phyloP scores from a whole-genome alignment of 768 basidiomycete species.

The Leccinum variicolor region DNA sequence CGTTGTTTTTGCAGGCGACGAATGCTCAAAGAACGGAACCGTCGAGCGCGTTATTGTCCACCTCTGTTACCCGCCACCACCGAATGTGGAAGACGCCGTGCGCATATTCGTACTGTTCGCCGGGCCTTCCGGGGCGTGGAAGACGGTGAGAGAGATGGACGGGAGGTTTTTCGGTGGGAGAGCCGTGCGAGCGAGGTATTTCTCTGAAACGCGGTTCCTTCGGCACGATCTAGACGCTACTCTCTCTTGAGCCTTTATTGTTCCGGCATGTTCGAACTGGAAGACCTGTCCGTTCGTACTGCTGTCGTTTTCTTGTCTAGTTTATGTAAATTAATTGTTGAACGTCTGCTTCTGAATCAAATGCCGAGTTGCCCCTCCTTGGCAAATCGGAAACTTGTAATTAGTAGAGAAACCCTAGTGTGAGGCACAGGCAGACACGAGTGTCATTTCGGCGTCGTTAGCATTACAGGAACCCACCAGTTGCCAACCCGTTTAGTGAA shows the following conservation, averaged over 20 bases:
- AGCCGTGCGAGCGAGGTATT: slow-evolving; percentile 79
- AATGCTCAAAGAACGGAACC: slow-evolving; percentile 87
- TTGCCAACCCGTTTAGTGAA: not conserved
- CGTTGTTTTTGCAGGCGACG: slow-evolving; percentile 58
- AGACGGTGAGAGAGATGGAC: slow-evolving; percentile 89
- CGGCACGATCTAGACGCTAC: slow-evolving; percentile 48
- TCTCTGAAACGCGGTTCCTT: slow-evolving; percentile 56
- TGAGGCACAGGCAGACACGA: no score
- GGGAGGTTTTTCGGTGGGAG: slow-evolving; percentile 91
- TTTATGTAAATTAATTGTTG: not conserved
- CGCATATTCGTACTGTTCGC: slow-evolving; percentile 90
- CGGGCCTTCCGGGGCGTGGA: slow-evolving; percentile 94
- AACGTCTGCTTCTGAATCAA: not conserved
- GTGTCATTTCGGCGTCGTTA: no score
- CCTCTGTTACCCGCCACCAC: slow-evolving; percentile 61
- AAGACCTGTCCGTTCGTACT: not conserved
- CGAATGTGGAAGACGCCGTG: slow-evolving; percentile 73
- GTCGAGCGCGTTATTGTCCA: slow-evolving; percentile 91
- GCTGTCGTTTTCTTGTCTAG: not conserved
- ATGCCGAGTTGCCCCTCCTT: not conserved
- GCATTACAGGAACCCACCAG: not conserved
- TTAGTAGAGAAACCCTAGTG: no score
- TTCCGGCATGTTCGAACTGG: not conserved
- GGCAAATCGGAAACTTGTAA: no score
- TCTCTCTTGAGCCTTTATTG: slow-evolving; percentile 13